These are phyloP conservation scores for Lavandula angustifolia DNA, from an alignment of 257 asterid genomes.

Conservation along the genomic window DNA sequence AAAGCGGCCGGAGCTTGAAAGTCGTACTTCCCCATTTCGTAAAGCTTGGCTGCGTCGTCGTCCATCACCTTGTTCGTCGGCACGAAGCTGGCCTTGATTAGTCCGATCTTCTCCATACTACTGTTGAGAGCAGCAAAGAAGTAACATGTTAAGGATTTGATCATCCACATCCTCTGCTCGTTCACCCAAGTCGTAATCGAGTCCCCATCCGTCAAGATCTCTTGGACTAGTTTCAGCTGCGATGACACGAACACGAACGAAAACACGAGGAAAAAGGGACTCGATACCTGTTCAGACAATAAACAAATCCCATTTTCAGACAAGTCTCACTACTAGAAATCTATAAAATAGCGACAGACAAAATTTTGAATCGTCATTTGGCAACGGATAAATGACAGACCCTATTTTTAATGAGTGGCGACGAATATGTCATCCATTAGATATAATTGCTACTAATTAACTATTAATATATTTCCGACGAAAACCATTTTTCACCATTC, in stretches of 20 bases:
- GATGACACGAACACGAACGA: conserved; percentile 49
- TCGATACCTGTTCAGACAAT: conserved; percentile 44
- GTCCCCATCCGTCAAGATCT: conserved; percentile 47
- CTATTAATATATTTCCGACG: too few species aligned
- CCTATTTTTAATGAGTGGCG: too few species aligned
- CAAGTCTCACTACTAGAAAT: neutral
- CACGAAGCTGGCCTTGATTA: conserved; percentile 49
- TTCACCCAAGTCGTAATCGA: conserved; percentile 46
- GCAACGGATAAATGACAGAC: too few species aligned
- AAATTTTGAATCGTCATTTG: too few species aligned
- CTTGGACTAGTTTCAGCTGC: conserved; percentile 50
- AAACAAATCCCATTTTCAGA: neutral
- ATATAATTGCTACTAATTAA: too few species aligned
- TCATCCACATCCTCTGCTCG: conserved; percentile 73
- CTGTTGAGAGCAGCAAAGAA: conserved; percentile 55
- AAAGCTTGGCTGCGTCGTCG: conserved; percentile 42
- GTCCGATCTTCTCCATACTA: conserved; percentile 41
- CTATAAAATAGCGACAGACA: too few species aligned
- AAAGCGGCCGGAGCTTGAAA: conserved; percentile 50
- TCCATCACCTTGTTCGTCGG: conserved; percentile 61
- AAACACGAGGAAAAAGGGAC: conserved; percentile 49
- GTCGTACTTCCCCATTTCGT: conserved; percentile 50
- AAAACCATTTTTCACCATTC: too few species aligned
- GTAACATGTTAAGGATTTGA: conserved; percentile 53
- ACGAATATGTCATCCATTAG: too few species aligned